Base-by-base conservation (phyloP, 495 filamentous ascomycete species). In the Opeltia flavorubescens region DNA sequence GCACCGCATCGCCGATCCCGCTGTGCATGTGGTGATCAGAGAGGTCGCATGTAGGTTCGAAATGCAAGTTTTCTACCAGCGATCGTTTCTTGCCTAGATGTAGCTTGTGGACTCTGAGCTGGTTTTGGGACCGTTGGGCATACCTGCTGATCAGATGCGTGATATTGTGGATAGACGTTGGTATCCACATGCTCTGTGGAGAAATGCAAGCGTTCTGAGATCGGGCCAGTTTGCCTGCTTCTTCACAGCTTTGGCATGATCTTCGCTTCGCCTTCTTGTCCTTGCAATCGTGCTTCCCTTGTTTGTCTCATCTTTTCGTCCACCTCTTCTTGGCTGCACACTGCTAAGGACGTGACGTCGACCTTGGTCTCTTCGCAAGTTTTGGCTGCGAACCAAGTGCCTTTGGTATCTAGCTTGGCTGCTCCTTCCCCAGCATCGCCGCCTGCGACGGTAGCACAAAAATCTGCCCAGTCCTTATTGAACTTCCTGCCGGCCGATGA, bases 381-480 rank as follows among this genome's bases (percentile, higher is more conserved):
- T 61, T 75, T 78, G 41, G 78, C 66, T 61, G 71, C 60, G 25
- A 83, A 68, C 13, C 57, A 72, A 43, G 69, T 63, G 27, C 71
- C 77, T 39, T 57, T 65, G 5, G 68, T 72, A 54, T 65, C 44
- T 26, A 69, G 56, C 55, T 47, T 27, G 12, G 20, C 48, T 51
- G 20, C 34, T 15, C 20, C 43, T 18, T 42, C 36, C 38, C 43
- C 30, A 47, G 42, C 0, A 77, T 63, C 13, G 56, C 61, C 43
- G 65, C 59, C 1, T 45, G 20, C 33, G 4, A 38, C 44, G 13
- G 24, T 35, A 8, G 28, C 52, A 45, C 64, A 67, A 55, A 91
- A 94, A 26, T 58, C 62, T 0, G 72, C 66, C 64, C 77, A 72
- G 17, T 70, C 60, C 7, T 73, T 60, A 38, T 80, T 71, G 54